Percentiles rank a stretch among this genome's conserved stretches.
These are phyloP conservation scores for Drechslerella coelobrocha DNA, from an alignment of 2,329 filamentous ascomycete genomes.

Conservation along the genomic window DNA sequence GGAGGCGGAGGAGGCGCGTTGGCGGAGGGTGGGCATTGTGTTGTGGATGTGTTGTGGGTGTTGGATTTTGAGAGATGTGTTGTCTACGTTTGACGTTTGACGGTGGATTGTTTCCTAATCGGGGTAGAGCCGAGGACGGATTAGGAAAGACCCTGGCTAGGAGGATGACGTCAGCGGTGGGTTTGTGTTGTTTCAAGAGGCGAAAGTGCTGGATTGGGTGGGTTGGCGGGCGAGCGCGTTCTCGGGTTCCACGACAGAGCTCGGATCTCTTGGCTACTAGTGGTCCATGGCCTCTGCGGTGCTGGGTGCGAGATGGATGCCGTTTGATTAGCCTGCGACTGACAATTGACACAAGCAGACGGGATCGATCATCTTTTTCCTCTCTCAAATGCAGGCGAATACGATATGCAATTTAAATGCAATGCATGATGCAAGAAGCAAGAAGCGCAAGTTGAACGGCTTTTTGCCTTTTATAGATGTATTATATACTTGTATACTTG, in stretches of 20 bases:
- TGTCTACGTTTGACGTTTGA: background rate
- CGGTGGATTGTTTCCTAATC: background rate
- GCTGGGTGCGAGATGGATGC: too few species aligned
- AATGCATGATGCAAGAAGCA: too few species aligned
- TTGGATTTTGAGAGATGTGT: background rate
- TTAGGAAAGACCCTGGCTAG: background rate
- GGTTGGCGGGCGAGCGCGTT: background rate
- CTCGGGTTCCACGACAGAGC: background rate
- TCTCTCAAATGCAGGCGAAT: too few species aligned
- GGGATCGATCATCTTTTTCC: too few species aligned
- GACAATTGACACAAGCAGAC: too few species aligned
- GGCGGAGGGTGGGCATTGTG: conserved; percentile 52
- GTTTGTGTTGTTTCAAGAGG: background rate
- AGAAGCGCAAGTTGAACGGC: too few species aligned
- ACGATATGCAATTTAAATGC: too few species aligned
- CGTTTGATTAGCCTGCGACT: too few species aligned
- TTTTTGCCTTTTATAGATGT: too few species aligned
- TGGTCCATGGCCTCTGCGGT: too few species aligned
- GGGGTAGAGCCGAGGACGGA: background rate
- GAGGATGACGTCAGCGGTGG: background rate
- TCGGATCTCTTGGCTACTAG: too few species aligned
- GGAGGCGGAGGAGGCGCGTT: conserved; percentile 51
- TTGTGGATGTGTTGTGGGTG: conserved; percentile 1
- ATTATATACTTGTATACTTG: too few species aligned
- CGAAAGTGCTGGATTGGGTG: background rate